phyloP scores from a whole-genome alignment of 352 stramenopile genomes.

The Globisporangium ultimum region DNA sequence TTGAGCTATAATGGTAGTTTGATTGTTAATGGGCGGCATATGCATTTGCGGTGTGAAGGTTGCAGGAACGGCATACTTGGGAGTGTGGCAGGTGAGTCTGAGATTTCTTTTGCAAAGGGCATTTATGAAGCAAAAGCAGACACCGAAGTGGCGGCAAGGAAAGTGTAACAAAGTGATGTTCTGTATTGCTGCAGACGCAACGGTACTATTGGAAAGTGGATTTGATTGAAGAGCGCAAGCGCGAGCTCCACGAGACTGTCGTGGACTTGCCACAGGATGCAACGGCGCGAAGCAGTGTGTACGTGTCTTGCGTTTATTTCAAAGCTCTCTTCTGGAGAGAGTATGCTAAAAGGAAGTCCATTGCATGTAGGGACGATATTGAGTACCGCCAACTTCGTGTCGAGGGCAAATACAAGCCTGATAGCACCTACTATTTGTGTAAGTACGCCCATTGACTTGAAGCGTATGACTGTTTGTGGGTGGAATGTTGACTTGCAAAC shows the following conservation, averaged over 20 bases:
- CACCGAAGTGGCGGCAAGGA: background rate
- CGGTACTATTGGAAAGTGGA: slow-evolving; percentile 90
- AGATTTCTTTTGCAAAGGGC: too few species aligned
- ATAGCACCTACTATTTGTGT: slow-evolving; percentile 84
- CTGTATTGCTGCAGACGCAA: slow-evolving; percentile 43
- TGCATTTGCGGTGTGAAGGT: slow-evolving; percentile 26
- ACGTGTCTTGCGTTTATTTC: slow-evolving; percentile 4
- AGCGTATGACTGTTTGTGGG: background rate
- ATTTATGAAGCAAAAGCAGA: background rate
- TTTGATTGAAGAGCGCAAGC: slow-evolving; percentile 79
- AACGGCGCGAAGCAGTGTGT: slow-evolving; percentile 57
- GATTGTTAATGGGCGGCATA: background rate
- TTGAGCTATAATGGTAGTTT: background rate
- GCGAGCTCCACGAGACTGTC: slow-evolving; percentile 62
- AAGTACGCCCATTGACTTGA: slow-evolving; percentile 3
- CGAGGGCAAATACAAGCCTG: slow-evolving; percentile 61
- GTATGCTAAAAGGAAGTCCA: too few species aligned
- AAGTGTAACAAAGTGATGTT: background rate
- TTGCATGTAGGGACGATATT: slow-evolving; percentile 51
- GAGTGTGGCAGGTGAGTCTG: slow-evolving; percentile 66
- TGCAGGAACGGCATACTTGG: slow-evolving; percentile 69
- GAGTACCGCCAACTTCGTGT: slow-evolving; percentile 77
- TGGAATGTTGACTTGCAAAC: background rate
- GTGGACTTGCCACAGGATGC: slow-evolving; percentile 60
- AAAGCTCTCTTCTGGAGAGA: background rate